A percentile compares a stretch with the other conserved stretches of the same genome.
These are phyloP conservation scores for Geranium brycei DNA, from an alignment of 345 rosid species.

Conservation along the genomic window DNA sequence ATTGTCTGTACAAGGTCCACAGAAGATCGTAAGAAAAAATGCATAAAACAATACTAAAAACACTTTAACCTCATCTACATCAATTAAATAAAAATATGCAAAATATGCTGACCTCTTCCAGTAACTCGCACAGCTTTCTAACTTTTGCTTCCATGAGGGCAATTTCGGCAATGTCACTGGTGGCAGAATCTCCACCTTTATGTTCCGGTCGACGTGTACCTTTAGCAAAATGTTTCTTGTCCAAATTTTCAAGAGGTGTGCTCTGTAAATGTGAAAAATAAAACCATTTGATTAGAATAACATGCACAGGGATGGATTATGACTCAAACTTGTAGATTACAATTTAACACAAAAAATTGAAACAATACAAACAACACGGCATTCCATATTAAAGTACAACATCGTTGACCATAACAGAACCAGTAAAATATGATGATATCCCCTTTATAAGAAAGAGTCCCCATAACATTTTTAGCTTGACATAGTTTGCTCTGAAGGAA, in stretches of 20 bases:
- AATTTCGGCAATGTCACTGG: slow-evolving; percentile 43
- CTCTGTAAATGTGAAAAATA: slow-evolving; percentile 32
- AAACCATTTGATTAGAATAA: neutral
- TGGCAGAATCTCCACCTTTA: slow-evolving; percentile 36
- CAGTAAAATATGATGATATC: neutral
- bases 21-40: neutral
- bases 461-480: neutral
- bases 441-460: neutral
- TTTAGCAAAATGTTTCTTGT: slow-evolving; percentile 84
- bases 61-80: neutral
- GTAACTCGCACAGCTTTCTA: slow-evolving; percentile 53
- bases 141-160: slow-evolving; percentile 68
- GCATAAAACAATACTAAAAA: neutral
- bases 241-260: slow-evolving; percentile 68
- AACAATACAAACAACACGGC: too few species aligned
- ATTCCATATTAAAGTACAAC: too few species aligned
- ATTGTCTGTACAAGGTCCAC: slow-evolving; percentile 37
- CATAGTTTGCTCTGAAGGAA: neutral
- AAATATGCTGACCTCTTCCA: slow-evolving; percentile 49
- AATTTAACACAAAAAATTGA: too few species aligned
- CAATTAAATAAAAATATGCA: neutral
- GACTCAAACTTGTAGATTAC: too few species aligned
- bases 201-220: slow-evolving; percentile 36
- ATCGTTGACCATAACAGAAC: neutral
- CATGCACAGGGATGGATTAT: neutral